Evolutionary conservation across 2,329 filamentous ascomycete genomes (phyloP).

Genomic region (Penicillium sp.): DNA sequence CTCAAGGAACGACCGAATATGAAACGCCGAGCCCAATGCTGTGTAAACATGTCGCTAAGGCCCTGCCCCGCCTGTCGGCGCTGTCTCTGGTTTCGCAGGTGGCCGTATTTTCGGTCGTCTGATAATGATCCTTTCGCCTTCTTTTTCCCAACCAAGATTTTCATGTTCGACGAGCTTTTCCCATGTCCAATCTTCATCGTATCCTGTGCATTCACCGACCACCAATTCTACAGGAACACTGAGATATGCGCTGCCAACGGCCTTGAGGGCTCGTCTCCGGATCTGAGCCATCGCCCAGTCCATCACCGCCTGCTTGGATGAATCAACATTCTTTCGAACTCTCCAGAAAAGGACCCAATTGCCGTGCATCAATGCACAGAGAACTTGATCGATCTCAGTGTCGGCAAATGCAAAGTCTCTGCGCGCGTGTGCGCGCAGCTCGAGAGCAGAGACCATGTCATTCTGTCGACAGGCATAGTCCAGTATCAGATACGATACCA

Average conservation of each 20-base stretch:
- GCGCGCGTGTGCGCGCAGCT: constrained; percentile 49
- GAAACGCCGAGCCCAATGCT: neutral
- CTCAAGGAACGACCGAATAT: too few species aligned
- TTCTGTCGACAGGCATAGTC: constrained; percentile 81
- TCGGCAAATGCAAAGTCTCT: constrained; percentile 56
- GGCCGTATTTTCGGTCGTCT: constrained; percentile 44
- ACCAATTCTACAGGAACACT: constrained; percentile 66
- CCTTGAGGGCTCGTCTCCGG: constrained; percentile 72
- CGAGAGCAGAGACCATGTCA: constrained; percentile 67
- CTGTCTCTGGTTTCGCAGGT: constrained; percentile 15
- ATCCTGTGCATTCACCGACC: constrained; percentile 48
- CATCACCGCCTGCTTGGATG: constrained; percentile 71
- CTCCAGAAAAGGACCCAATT: constrained; percentile 77
- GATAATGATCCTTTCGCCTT: constrained; percentile 69
- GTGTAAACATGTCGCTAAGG: neutral
- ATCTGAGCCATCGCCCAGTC: constrained; percentile 73
- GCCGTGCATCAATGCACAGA: constrained; percentile 68
- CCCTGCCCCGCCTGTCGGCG: constrained; percentile 9
- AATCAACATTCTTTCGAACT: constrained; percentile 66
- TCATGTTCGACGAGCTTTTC: constrained; percentile 59
- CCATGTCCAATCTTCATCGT: constrained; percentile 54
- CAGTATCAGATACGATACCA: constrained; percentile 73
- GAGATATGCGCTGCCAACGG: constrained; percentile 76
- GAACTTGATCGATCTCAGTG: constrained; percentile 60
- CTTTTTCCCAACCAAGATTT: constrained; percentile 78